These are phyloP conservation scores for Bertia moriformis DNA, from an alignment of 2,329 filamentous ascomycete species.

Conservation along the genomic window DNA sequence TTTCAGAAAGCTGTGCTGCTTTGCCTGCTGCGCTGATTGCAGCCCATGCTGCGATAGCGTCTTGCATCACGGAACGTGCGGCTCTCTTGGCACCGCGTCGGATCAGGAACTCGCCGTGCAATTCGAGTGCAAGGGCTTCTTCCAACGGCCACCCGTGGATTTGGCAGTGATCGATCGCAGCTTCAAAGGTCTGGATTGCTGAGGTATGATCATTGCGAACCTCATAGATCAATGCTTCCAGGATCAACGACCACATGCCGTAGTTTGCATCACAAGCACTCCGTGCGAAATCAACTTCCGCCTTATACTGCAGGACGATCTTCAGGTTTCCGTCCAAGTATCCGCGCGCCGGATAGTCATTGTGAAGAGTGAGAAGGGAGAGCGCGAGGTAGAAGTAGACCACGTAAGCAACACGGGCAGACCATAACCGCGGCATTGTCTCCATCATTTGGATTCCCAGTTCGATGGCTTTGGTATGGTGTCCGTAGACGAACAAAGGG, in stretches of 20 bases:
- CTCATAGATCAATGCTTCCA: conserved; percentile 39
- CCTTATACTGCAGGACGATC: conserved; percentile 30
- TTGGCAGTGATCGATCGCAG: conserved; percentile 44
- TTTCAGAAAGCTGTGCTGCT: conserved; percentile 36
- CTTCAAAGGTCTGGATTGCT: conserved; percentile 22
- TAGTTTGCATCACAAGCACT: conserved; percentile 43
- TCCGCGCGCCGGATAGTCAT: conserved; percentile 21
- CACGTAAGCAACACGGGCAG: conserved; percentile 21
- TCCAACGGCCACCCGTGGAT: conserved; percentile 40
- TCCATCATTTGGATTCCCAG: conserved; percentile 21
- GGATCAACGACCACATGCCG: conserved; percentile 35
- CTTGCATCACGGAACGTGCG: conserved; percentile 39
- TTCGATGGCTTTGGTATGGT: conserved; percentile 25
- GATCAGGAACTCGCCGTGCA: conserved; percentile 45
- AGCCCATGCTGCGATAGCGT: conserved; percentile 42
- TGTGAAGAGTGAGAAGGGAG: conserved; percentile 23
- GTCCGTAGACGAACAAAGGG: conserved; percentile 27
- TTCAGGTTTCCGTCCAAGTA: conserved; percentile 29
- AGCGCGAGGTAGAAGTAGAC: conserved; percentile 28
- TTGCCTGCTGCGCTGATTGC: conserved; percentile 43
- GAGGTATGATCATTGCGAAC: conserved; percentile 23
- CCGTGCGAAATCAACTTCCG: conserved; percentile 33
- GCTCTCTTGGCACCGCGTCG: conserved; percentile 40
- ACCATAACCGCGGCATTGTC: conserved; percentile 27
- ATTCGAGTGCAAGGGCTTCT: conserved; percentile 41